phyloP scores from a whole-genome alignment of 108 stramenopile species.

The Cylindrotheca fusiformis region DNA sequence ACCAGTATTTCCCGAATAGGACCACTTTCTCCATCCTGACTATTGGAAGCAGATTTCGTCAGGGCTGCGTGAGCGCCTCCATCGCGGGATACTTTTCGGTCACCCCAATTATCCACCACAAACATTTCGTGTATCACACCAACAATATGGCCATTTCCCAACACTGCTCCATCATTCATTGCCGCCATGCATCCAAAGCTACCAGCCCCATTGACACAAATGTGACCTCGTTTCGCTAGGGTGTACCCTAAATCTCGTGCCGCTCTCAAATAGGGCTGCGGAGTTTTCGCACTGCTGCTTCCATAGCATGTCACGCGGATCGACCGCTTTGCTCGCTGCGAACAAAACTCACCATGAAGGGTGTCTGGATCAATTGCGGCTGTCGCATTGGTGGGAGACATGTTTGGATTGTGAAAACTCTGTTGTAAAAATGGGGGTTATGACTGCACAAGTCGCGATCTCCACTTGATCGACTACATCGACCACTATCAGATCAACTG shows the following conservation, averaged over 20 bases:
- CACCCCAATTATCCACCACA: constrained; percentile 64
- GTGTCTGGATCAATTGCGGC: constrained; percentile 14
- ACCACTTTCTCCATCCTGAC: constrained; percentile 7
- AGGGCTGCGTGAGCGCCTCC: constrained; percentile 57
- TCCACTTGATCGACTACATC: too few species aligned
- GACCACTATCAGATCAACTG: too few species aligned
- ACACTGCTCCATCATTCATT: constrained; percentile 80
- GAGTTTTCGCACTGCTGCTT: constrained; percentile 75
- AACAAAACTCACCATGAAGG: background rate
- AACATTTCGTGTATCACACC: constrained; percentile 93
- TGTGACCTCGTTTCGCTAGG: constrained; percentile 75
- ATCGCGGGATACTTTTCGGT: constrained; percentile 15
- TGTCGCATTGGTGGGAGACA: background rate
- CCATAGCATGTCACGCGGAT: constrained; percentile 82
- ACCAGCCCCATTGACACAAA: constrained; percentile 90
- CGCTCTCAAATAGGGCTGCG: constrained; percentile 54
- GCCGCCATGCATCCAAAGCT: constrained; percentile 81
- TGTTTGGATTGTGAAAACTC: background rate
- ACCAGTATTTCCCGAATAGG: constrained; percentile 62
- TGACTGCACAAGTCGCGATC: too few species aligned
- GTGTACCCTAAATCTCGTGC: constrained; percentile 67
- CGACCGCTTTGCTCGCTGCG: constrained; percentile 8
- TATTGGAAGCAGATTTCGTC: background rate
- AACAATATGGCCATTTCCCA: constrained; percentile 71
- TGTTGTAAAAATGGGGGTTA: background rate